Base-by-base conservation (phyloP, 768 basidiomycete species). In the Phlebiopsis flavidoalba region DNA sequence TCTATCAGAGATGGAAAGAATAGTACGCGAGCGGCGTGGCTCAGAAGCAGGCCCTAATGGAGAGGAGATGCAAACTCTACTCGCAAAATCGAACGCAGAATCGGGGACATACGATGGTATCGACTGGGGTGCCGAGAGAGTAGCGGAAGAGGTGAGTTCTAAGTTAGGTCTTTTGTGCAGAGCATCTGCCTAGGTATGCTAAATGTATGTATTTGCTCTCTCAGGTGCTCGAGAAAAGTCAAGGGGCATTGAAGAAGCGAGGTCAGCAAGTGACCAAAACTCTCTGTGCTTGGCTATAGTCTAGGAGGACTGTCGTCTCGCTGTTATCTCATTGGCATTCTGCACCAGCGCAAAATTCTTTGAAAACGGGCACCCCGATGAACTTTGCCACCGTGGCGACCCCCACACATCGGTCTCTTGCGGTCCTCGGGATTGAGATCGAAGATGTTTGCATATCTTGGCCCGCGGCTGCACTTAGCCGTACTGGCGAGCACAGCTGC, bases 341-440 rank as follows among this genome's bases (percentile, higher is more conserved):
- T 93, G 33, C 74, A 84, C 60, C 85, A 87, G 58, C 79, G 80
- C 50, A 77, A n/a, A 79, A 7, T 92, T 94, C 76, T 95, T 95
- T 67, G 77, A 86, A 1, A 74, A 76, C n/a, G 1, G 80, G 93
- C 47, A 72, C 74, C 31, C 91, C 93, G 0, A 80, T 90, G 57
- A 93, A 92, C 71, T 95, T 95, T 71, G 84, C 83, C 57, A 91
- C 93, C 0, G 74, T 95, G 53, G 90, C 93, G 1, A 91, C 93
- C 0, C n/a, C 93, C 93, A 1, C 88, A 92, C 63, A 77, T 93
- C 45, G 93, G 93, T 14, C 79, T 93, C 7, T 85, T 84, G 4
- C 75, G 77, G 66, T 87, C 87, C 63, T 78, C 80, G 26, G 83
- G 85, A 2, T 72, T 87, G 36, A 68, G 86, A 46, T 88, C 87